These are phyloP conservation scores for Conoideocrella luteorostrata DNA, from an alignment of 2,329 filamentous ascomycete genomes.

Conservation along the genomic window DNA sequence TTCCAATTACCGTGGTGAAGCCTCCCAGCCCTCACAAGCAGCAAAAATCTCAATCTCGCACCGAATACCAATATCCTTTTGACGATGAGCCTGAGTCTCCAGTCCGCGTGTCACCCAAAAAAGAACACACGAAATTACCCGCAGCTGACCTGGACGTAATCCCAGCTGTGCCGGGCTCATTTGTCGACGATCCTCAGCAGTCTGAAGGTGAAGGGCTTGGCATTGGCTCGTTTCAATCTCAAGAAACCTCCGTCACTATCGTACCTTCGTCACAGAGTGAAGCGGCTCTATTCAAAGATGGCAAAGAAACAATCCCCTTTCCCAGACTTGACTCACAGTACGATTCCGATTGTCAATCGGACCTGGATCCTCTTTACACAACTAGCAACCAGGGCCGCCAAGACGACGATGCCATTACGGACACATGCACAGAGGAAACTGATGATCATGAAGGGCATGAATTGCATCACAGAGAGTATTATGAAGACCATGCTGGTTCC, in stretches of 20 bases:
- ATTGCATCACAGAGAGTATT: slow-evolving; percentile 21
- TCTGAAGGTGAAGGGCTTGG: slow-evolving; percentile 2
- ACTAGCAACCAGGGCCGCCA: slow-evolving; percentile 18
- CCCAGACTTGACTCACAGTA: slow-evolving; percentile 28
- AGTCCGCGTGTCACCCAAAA: background rate
- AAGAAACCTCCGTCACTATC: slow-evolving; percentile 44
- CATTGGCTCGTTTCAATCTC: slow-evolving; percentile 13
- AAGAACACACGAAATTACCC: background rate
- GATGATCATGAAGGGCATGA: slow-evolving; percentile 24
- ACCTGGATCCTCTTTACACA: slow-evolving; percentile 22
- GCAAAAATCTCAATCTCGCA: slow-evolving; percentile 21
- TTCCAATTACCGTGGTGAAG: slow-evolving; percentile 20
- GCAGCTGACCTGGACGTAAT: background rate
- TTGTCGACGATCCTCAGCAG: background rate
- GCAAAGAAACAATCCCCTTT: slow-evolving; percentile 23
- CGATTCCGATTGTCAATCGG: slow-evolving; percentile 33
- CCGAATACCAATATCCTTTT: slow-evolving; percentile 46
- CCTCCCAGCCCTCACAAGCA: slow-evolving; percentile 22
- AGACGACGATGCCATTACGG: slow-evolving; percentile 27
- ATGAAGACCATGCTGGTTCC: slow-evolving; percentile 24
- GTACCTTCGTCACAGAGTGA: slow-evolving; percentile 32
- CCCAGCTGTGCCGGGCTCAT: background rate
- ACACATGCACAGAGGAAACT: slow-evolving; percentile 29
- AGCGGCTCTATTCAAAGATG: slow-evolving; percentile 4
- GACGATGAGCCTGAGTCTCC: slow-evolving; percentile 32